Conservation (phyloP, 176 grass and related monocot genomes). For the Leersia perrieri region DNA sequence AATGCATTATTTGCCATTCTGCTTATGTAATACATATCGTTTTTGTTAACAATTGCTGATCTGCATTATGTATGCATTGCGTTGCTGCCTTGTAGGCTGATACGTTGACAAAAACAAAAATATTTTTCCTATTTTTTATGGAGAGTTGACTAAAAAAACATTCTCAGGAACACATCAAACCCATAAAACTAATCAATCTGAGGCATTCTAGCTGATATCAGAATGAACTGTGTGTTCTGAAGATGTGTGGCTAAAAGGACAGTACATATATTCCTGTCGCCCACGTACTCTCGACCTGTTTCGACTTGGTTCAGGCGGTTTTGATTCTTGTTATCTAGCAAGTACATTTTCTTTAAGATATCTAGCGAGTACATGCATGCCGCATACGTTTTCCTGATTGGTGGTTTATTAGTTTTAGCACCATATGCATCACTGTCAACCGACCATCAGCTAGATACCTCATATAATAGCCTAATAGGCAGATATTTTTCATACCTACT, state of each 20-base stretch:
- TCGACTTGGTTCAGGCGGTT: neutral
- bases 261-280: neutral
- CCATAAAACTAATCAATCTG: neutral
- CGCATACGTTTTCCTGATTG: neutral
- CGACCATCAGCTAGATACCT: constrained; percentile 20
- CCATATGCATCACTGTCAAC: constrained; percentile 9
- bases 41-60: neutral
- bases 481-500: constrained; percentile 4
- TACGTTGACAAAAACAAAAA: constrained; percentile 22
- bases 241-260: neutral
- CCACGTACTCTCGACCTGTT: neutral
- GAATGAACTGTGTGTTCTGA: neutral
- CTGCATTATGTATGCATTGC: neutral
- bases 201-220: neutral
- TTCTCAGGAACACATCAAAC: neutral
- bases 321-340: neutral
- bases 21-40: neutral
- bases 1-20: neutral
- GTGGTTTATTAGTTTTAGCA: neutral
- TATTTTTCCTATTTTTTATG: neutral
- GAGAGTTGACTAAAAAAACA: neutral
- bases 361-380: neutral
- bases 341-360: neutral
- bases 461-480: constrained; percentile 16
- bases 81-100: neutral